phyloP scores from a whole-genome alignment of 306 rosid species.

The Biancaea sappan region DNA sequence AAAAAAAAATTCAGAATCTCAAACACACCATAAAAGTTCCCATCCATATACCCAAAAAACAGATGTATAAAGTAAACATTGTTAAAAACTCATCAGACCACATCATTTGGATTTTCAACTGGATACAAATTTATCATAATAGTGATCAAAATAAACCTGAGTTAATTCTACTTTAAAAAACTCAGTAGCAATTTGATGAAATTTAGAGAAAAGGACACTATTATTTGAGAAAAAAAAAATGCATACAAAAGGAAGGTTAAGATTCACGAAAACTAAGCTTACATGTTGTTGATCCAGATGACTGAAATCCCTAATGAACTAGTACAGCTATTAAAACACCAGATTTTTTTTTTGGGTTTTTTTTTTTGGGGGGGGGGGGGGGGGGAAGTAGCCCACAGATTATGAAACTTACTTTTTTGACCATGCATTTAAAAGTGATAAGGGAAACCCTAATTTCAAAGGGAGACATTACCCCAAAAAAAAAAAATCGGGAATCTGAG shows the following conservation, averaged over 20 bases:
- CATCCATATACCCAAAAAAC: slow-evolving; percentile 14
- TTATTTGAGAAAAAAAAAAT: neutral
- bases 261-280: slow-evolving; percentile 3
- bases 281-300: slow-evolving; percentile 22
- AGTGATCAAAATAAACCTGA: neutral
- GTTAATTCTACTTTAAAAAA: neutral
- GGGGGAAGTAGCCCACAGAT: no score
- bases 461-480: neutral
- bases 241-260: no score
- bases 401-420: neutral
- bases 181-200: neutral
- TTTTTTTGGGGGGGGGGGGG: no score
- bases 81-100: slow-evolving; percentile 29
- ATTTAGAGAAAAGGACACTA: neutral
- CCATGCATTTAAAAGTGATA: neutral
- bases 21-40: neutral
- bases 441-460: neutral
- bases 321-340: neutral
- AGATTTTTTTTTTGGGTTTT: neutral
- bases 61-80: slow-evolving; percentile 22
- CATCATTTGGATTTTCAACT: slow-evolving; percentile 19
- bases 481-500: neutral
- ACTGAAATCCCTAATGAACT: neutral
- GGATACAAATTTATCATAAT: slow-evolving; percentile 11
- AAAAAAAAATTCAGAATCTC: neutral